Base-by-base conservation (phyloP, 768 basidiomycete species). In the Peribolospora baueri region DNA sequence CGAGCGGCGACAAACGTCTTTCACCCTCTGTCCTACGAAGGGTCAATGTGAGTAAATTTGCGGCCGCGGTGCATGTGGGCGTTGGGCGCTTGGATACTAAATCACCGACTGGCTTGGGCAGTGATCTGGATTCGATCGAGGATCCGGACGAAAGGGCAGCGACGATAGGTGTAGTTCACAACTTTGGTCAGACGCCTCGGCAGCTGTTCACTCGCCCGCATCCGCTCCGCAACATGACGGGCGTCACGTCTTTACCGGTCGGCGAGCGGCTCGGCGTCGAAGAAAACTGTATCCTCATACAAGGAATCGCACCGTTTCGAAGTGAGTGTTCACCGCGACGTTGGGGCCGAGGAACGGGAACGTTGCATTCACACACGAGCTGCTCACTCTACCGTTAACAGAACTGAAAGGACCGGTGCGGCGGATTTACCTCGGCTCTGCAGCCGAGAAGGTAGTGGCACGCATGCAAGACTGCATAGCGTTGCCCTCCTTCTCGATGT, bases 101-200 rank as follows among this genome's bases (percentile, higher is more conserved):
- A 8, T 39, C 3, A 9, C 49, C 13, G 14, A 7, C 41, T 37
- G 9, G 6, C 3, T 10, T 3, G 36, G 13, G 3, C 52, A 83
- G 38, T 60, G 88, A 93, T 66, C 69, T 95, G 36, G 90, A 93
- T 64, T 67, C 74, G 3, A 91, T 95, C 54, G 75, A 76, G 5
- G 82, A 93, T 64, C 80, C 85, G 49, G 70, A 85, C 6, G 84
- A 95, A 68, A 76, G 82, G 42, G 85, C 87, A 62, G 88, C 90
- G 0, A 86, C 85, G 5, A 82, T 90, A 14, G 87, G 87, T 2
- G 91, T 90, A 55, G 90, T 93, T 51, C 87, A 91, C 66, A 91
- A 91, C 59, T 95, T 93, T 60, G 88, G 88, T 10, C 87, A 91
- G 68, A 91, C 88, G 0, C 88, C 88, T 7, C 74, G 79, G 38